Conservation (phyloP, 305 asterid species). For the Vinca major region DNA sequence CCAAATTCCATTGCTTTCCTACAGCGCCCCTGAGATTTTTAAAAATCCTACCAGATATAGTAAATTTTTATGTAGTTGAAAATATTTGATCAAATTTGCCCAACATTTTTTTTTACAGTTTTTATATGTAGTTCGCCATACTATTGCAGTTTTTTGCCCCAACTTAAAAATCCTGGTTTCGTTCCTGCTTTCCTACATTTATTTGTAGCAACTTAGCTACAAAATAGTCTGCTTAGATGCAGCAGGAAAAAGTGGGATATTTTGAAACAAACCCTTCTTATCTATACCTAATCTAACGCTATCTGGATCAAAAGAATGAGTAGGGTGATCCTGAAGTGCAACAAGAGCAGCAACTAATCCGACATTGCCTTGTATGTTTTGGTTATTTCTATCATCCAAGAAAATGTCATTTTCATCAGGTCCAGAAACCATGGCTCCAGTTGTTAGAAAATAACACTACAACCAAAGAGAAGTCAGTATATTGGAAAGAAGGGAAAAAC, state of each 20-base stretch:
- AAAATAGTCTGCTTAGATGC: not conserved
- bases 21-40: no score
- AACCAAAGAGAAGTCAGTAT: no score
- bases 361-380: conserved; percentile 40
- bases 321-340: conserved; percentile 39
- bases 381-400: conserved; percentile 37
- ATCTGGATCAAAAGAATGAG: conserved; percentile 10
- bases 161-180: no score
- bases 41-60: no score
- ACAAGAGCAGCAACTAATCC: conserved; percentile 56
- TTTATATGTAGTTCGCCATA: no score
- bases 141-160: no score
- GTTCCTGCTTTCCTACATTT: not conserved
- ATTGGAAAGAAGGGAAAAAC: no score
- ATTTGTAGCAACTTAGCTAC: not conserved
- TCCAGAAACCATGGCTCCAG: conserved; percentile 63
- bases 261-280: conserved; percentile 37
- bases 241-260: conserved; percentile 22
- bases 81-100: no score
- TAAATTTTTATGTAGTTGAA: no score
- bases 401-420: conserved; percentile 37
- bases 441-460: no score
- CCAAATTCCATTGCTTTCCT: not conserved
- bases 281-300: conserved; percentile 36
- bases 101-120: no score